Conservation (phyloP, 2,329 filamentous ascomycete species). For the Neodidymelliopsis sp. region DNA sequence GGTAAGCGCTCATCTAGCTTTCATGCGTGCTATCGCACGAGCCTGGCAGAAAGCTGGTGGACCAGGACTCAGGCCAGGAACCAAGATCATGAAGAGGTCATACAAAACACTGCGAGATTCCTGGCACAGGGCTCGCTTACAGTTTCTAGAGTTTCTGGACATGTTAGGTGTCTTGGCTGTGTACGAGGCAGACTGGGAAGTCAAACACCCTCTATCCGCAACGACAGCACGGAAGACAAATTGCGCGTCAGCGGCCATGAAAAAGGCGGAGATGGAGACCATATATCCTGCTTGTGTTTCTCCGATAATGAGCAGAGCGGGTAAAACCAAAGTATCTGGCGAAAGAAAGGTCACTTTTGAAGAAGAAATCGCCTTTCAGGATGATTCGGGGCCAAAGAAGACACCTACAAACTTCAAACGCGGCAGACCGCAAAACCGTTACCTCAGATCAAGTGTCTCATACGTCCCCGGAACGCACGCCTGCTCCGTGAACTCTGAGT, state of each 20-base stretch:
- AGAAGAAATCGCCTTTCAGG: neutral
- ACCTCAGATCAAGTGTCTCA: neutral
- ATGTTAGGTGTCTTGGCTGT: neutral
- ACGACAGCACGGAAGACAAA: neutral
- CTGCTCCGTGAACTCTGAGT: neutral
- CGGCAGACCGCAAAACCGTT: neutral
- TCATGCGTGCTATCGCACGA: neutral
- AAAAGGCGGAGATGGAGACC: neutral
- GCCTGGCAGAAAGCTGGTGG: conserved; percentile 7
- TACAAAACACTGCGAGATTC: neutral
- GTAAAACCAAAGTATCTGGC: neutral
- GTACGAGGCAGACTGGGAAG: conserved; percentile 4
- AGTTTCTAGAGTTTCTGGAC: neutral
- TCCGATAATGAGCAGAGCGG: neutral
- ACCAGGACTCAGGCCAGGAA: neutral
- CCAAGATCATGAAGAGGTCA: neutral
- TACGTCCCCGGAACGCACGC: neutral
- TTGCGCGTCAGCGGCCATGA: conserved; percentile 1
- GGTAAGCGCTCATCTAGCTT: neutral
- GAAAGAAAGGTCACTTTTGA: neutral
- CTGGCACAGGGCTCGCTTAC: neutral
- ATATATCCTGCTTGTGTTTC: neutral
- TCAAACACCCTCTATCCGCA: neutral
- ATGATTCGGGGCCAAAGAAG: too few species aligned
- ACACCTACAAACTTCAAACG: neutral